Evolutionary conservation across 768 basidiomycete genomes (phyloP).

Genomic region (Kwoniella botswanensis): DNA sequence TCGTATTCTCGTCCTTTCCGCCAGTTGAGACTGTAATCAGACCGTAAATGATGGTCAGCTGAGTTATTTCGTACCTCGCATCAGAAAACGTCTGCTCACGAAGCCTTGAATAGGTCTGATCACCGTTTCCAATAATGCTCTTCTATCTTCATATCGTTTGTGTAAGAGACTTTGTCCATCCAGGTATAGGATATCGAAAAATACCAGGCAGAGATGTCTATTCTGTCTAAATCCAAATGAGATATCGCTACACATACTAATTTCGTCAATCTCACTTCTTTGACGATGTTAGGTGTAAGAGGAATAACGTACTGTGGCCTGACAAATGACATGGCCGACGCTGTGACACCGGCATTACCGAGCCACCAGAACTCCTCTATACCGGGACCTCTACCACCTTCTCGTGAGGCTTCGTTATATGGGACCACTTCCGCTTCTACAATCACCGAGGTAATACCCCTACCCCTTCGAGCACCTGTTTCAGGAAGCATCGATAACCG

Average conservation of each 20-base stretch:
- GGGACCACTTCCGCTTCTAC: slow-evolving; percentile 92
- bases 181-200: slow-evolving; percentile 81
- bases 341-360: slow-evolving; percentile 38
- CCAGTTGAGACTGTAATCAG: slow-evolving; percentile 58
- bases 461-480: neutral
- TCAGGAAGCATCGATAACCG: neutral
- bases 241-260: neutral
- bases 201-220: slow-evolving; percentile 76
- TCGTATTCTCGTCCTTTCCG: slow-evolving; percentile 65
- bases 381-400: slow-evolving; percentile 52
- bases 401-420: slow-evolving; percentile 65
- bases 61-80: no score
- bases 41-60: no score
- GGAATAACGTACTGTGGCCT: neutral
- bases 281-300: neutral
- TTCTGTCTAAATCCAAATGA: neutral
- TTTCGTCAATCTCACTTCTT: neutral
- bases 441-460: slow-evolving; percentile 54
- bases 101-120: slow-evolving; percentile 67
- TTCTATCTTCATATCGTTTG: slow-evolving; percentile 67
- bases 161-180: slow-evolving; percentile 68
- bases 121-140: slow-evolving; percentile 67
- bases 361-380: slow-evolving; percentile 72
- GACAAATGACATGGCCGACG: neutral
- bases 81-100: slow-evolving; percentile 51